Evolutionary conservation across 495 filamentous ascomycete species (phyloP).

Genomic region (Penicillium salamii): DNA sequence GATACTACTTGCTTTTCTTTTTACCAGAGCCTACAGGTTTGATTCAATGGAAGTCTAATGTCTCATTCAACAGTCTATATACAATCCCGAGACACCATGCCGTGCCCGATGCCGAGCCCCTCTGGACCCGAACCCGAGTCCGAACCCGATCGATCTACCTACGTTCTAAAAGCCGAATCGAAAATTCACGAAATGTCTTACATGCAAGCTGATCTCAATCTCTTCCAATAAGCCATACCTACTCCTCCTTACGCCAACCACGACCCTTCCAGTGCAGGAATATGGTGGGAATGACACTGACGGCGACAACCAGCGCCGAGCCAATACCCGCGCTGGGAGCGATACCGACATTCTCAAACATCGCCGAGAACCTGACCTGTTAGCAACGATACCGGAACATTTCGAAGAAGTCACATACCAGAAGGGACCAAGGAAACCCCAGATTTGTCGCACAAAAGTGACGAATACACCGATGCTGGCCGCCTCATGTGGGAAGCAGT

Average conservation of each 20-base stretch:
- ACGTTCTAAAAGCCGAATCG: background rate
- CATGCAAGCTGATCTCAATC: background rate
- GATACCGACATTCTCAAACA: slow-evolving; percentile 45
- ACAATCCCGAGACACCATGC: background rate
- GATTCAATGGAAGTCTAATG: background rate
- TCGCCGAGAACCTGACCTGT: slow-evolving; percentile 35
- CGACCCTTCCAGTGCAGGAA: slow-evolving; percentile 30
- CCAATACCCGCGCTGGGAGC: slow-evolving; percentile 36
- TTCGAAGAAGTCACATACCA: slow-evolving; percentile 31
- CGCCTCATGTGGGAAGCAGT: slow-evolving; percentile 47
- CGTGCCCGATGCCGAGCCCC: slow-evolving; percentile 5
- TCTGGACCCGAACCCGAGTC: background rate
- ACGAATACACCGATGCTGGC: slow-evolving; percentile 54
- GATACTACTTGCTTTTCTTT: too few species aligned
- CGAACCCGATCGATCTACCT: slow-evolving; percentile 6
- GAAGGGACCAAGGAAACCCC: slow-evolving; percentile 58
- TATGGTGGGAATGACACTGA: slow-evolving; percentile 38
- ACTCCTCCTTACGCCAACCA: slow-evolving; percentile 18
- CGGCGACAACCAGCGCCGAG: slow-evolving; percentile 29
- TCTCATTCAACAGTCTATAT: slow-evolving; percentile 8
- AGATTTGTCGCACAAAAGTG: slow-evolving; percentile 50
- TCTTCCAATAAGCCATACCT: too few species aligned
- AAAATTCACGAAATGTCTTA: background rate
- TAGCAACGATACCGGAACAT: slow-evolving; percentile 2
- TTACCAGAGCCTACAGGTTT: too few species aligned